Percentiles rank a stretch among this genome's conserved stretches.
Evolutionary conservation across 768 basidiomycete genomes (phyloP).

Genomic region (Leccinum longicurvipes): DNA sequence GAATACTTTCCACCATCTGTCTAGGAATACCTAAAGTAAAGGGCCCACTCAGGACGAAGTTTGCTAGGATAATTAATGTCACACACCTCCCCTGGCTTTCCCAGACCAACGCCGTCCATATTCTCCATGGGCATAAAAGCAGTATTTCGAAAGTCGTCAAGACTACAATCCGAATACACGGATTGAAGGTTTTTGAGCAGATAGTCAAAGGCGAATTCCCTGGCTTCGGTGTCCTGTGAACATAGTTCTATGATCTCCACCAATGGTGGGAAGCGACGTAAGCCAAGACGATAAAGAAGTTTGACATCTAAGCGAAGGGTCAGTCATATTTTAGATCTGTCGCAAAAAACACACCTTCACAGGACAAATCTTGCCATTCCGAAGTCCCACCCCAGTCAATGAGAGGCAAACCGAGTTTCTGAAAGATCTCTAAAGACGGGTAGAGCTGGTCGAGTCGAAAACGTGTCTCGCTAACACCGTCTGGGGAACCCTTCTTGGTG

Average conservation of each 20-base stretch:
- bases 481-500: slow-evolving; percentile 32
- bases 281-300: neutral
- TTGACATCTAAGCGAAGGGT: neutral
- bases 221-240: slow-evolving; percentile 47
- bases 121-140: slow-evolving; percentile 1
- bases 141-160: slow-evolving; percentile 32
- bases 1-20: slow-evolving; percentile 44
- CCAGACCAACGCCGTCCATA: neutral
- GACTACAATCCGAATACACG: slow-evolving; percentile 40
- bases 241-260: slow-evolving; percentile 64
- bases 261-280: slow-evolving; percentile 47
- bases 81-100: neutral
- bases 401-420: slow-evolving; percentile 68
- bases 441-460: slow-evolving; percentile 71
- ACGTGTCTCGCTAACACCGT: slow-evolving; percentile 36
- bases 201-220: slow-evolving; percentile 65
- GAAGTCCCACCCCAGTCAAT: slow-evolving; percentile 74
- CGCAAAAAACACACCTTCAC: neutral
- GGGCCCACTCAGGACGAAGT: neutral
- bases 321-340: neutral
- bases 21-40: slow-evolving; percentile 6
- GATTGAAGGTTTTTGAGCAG: slow-evolving; percentile 29
- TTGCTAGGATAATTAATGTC: too few species aligned
- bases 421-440: slow-evolving; percentile 70
- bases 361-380: slow-evolving; percentile 51